These are phyloP conservation scores for Kodamaea restingae DNA, from an alignment of 805 yeast species.

Conservation along the genomic window DNA sequence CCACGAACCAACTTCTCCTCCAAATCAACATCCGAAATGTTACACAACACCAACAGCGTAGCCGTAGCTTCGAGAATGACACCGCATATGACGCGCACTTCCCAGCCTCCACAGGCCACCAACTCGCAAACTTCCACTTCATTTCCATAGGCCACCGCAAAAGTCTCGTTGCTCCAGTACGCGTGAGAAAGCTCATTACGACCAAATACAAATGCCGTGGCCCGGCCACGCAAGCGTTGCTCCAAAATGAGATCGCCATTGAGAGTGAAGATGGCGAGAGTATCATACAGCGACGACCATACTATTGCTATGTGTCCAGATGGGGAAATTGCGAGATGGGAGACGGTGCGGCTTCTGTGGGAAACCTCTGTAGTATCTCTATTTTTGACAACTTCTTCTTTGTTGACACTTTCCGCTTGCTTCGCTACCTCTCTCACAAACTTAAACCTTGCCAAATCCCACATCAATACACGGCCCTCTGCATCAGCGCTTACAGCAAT, in stretches of 20 bases:
- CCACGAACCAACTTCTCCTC: conserved; percentile 38
- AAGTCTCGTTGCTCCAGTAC: conserved; percentile 36
- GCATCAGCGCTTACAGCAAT: conserved; percentile 51
- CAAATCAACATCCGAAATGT: conserved; percentile 25
- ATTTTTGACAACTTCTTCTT: background rate
- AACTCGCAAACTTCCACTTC: conserved; percentile 22
- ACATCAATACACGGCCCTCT: conserved; percentile 52
- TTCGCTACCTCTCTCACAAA: conserved; percentile 40
- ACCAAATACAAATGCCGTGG: conserved; percentile 18
- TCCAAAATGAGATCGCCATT: conserved; percentile 47
- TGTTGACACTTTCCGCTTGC: conserved; percentile 11
- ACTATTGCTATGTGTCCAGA: conserved; percentile 49
- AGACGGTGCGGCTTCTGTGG: background rate
- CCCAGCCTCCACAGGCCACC: conserved; percentile 13
- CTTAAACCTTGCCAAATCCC: conserved; percentile 59
- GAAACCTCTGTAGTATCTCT: too few species aligned
- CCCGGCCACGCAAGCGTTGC: conserved; percentile 18
- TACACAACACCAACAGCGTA: conserved; percentile 21
- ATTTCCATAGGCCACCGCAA: conserved; percentile 26
- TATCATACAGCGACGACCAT: too few species aligned
- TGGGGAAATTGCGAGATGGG: conserved; percentile 6
- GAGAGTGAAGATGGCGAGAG: conserved; percentile 42
- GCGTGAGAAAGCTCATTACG: conserved; percentile 18
- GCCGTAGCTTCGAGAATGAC: background rate
- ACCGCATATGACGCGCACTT: conserved; percentile 4